Percentiles rank a stretch among this genome's conserved stretches.
These are phyloP conservation scores for Parastagonospora nodorum DNA, from an alignment of 2,329 filamentous ascomycete genomes.

Conservation along the genomic window DNA sequence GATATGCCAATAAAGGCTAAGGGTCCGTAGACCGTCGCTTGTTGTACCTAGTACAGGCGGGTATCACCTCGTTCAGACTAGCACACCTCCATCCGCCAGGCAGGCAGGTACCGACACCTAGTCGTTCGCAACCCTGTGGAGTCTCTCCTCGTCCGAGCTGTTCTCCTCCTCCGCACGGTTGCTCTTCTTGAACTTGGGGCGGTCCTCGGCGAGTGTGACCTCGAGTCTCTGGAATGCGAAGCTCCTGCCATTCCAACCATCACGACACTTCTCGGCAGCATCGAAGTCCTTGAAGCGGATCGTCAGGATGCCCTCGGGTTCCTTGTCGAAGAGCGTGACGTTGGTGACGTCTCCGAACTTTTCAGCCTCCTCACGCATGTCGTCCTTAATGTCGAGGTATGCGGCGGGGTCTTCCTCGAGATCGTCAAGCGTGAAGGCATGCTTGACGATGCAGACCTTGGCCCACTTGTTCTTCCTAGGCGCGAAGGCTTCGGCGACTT, in stretches of 20 bases:
- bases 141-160: constrained; percentile 31
- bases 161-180: constrained; percentile 21
- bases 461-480: constrained; percentile 68
- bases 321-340: constrained; percentile 86
- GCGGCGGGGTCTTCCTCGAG: constrained; percentile 83
- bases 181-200: constrained; percentile 40
- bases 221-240: constrained; percentile 23
- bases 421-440: constrained; percentile 90
- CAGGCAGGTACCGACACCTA: too few relatives aligned
- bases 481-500: constrained; percentile 43
- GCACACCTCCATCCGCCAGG: too few relatives aligned
- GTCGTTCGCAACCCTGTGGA: constrained; percentile 2
- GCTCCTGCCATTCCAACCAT: constrained; percentile 20
- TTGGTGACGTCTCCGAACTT: constrained; percentile 90
- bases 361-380: constrained; percentile 86
- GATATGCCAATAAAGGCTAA: too few relatives aligned
- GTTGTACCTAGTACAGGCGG: too few relatives aligned
- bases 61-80: too few relatives aligned
- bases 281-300: constrained; percentile 78
- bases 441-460: constrained; percentile 83
- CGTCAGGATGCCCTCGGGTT: constrained; percentile 81
- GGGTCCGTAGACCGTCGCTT: too few relatives aligned
- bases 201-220: constrained; percentile 32
- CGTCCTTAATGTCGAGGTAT: constrained; percentile 89
- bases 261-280: constrained; percentile 54